A percentile compares a stretch with the other conserved stretches of the same genome.
Conservation (phyloP, 768 basidiomycete genomes). For the Lactarius hengduanensis region DNA sequence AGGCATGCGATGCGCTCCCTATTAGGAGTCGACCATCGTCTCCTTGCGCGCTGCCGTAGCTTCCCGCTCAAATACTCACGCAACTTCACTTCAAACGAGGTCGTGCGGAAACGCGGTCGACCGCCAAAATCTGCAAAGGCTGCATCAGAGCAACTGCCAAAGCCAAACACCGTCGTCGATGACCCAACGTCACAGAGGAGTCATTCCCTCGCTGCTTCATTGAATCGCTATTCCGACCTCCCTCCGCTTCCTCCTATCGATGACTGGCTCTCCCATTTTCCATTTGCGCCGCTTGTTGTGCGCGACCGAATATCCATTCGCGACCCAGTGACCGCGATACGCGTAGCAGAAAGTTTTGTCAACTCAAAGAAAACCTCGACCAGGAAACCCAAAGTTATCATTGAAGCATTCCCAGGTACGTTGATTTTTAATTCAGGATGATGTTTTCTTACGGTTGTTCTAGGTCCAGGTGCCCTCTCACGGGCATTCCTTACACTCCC, state of each 20-base stretch:
- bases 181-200: neutral
- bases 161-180: neutral
- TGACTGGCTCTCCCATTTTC: constrained; percentile 31
- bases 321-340: constrained; percentile 45
- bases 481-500: constrained; percentile 71
- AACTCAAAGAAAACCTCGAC: constrained; percentile 20
- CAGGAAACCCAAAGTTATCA: constrained; percentile 48
- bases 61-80: constrained; percentile 2
- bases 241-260: constrained; percentile 25
- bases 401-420: constrained; percentile 80
- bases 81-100: neutral
- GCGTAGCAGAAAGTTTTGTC: constrained; percentile 54
- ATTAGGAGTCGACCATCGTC: constrained; percentile 1
- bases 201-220: neutral
- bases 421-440: constrained; percentile 24
- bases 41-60: neutral
- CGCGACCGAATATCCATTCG: constrained; percentile 40
- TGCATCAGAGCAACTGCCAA: neutral
- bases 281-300: constrained; percentile 21
- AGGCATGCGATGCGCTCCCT: constrained; percentile 14
- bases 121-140: neutral
- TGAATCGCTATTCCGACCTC: constrained; percentile 17
- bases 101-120: neutral
- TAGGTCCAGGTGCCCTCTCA: constrained; percentile 75
- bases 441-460: neutral